phyloP scores from a whole-genome alignment of 179 eudicot genomes.

The Corrigiola litoralis region DNA sequence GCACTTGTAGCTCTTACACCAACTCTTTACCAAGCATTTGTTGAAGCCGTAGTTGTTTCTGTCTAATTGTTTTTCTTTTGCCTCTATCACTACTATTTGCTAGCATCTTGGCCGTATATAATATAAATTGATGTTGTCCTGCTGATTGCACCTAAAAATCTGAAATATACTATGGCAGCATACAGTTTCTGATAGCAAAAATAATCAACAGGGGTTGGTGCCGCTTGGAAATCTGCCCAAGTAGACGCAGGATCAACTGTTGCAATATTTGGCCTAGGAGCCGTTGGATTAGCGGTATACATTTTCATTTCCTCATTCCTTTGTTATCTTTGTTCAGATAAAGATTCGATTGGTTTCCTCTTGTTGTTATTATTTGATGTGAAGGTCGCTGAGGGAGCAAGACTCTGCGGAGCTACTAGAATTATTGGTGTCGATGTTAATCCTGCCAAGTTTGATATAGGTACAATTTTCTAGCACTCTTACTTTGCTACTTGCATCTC shows the following conservation, averaged over 20 bases:
- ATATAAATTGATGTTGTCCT: too few species aligned
- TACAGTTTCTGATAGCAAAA: background rate
- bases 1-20: too few species aligned
- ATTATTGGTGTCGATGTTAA: slow-evolving; percentile 89
- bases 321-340: too few species aligned
- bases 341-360: background rate
- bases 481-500: background rate
- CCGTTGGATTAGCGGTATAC: slow-evolving; percentile 80
- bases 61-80: too few species aligned
- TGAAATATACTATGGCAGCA: too few species aligned
- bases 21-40: too few species aligned
- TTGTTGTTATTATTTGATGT: background rate
- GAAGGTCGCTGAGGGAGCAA: slow-evolving; percentile 97
- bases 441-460: slow-evolving; percentile 61
- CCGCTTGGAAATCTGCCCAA: slow-evolving; percentile 86
- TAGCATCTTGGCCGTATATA: too few species aligned
- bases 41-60: too few species aligned
- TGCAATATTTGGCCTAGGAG: slow-evolving; percentile 83
- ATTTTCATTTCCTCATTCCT: background rate
- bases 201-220: slow-evolving; percentile 72
- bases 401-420: slow-evolving; percentile 74
- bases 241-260: slow-evolving; percentile 84
- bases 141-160: too few species aligned
- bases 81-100: too few species aligned
- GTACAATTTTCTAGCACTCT: slow-evolving; percentile 30